Base-by-base conservation (phyloP, 306 rosid genomes). In the Medicago lupulina region DNA sequence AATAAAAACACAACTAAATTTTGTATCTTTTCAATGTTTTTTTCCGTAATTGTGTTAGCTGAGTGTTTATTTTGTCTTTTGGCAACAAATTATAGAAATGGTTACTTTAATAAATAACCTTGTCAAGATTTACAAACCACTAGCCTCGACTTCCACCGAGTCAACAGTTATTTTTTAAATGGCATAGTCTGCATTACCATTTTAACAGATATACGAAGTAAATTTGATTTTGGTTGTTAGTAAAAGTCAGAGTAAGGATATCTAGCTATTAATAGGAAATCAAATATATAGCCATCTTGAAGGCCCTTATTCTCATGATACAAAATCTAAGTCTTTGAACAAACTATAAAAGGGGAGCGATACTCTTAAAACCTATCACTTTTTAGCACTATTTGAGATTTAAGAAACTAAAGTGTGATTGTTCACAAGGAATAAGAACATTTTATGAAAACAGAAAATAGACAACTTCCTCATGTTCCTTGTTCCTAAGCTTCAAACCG, bases 341-440 rank as follows among this genome's bases (percentile, higher is more conserved):
- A 36, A 7, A 65, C 21, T 70, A 49, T 41, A 40, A 49, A 16
- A 44, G 36, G 7, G 68, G 13, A 6, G 44, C 16, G 6, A 17
- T 17, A 31, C 34, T 38, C 38, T 54, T 16, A 14, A 44, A 25
- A 41, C 64, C 25, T 16, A 36, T 34, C 14, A 23, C 38, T 31
- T 57, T 17, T 31, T 25, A 36, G 34, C 25, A 68, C 9, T 19
- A 31, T 57, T 43, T 13, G 31, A 59, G 36, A 49, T 23, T 41
- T 16, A 58, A 67, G 57, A 25, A 63, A 54, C 43, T 17, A 72
- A 36, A 43, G 18, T 31, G 23, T 53, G 50, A 51, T 53, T 41
- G 72, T 49, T 63, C 77, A 25, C 82, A 61, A 76, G 39, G 39
- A 62, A 39, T 43, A 55, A 12, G 64, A 61, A 38, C 63, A 50